Evolutionary conservation across 2,329 filamentous ascomycete species (phyloP).

Genomic region (Rhynchosporium agropyri): DNA sequence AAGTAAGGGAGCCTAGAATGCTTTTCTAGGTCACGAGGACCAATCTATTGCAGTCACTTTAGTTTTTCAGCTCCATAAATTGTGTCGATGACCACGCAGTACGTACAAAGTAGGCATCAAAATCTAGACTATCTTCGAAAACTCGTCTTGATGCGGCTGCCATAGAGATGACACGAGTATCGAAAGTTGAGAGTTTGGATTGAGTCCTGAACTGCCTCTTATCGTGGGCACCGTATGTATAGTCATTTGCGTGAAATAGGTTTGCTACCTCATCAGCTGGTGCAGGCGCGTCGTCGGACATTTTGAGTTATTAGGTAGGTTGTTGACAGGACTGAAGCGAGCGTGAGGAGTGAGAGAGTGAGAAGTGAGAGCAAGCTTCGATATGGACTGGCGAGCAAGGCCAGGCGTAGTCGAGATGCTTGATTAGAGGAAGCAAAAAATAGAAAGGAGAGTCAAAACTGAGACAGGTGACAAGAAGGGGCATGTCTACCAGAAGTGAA

Average conservation of each 20-base stretch:
- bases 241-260: neutral
- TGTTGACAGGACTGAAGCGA: neutral
- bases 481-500: neutral
- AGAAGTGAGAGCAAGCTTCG: neutral
- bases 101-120: conserved; percentile 17
- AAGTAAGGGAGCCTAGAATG: conserved; percentile 81
- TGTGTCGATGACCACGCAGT: neutral
- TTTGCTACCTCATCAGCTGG: conserved; percentile 10
- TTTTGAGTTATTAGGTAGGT: neutral
- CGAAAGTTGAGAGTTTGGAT: neutral
- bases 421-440: neutral
- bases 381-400: no score
- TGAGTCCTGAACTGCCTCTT: neutral
- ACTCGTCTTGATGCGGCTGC: neutral
- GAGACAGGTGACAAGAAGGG: neutral
- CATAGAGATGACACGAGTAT: neutral
- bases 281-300: conserved; percentile 16
- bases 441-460: neutral
- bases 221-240: neutral
- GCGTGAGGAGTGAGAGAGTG: neutral
- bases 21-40: conserved; percentile 69
- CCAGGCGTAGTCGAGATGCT: no score
- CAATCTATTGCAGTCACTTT: conserved; percentile 40
- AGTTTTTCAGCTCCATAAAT: neutral
- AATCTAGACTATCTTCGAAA: conserved; percentile 10